These are phyloP conservation scores for Halenospora varia DNA, from an alignment of 495 filamentous ascomycete species.

Conservation along the genomic window DNA sequence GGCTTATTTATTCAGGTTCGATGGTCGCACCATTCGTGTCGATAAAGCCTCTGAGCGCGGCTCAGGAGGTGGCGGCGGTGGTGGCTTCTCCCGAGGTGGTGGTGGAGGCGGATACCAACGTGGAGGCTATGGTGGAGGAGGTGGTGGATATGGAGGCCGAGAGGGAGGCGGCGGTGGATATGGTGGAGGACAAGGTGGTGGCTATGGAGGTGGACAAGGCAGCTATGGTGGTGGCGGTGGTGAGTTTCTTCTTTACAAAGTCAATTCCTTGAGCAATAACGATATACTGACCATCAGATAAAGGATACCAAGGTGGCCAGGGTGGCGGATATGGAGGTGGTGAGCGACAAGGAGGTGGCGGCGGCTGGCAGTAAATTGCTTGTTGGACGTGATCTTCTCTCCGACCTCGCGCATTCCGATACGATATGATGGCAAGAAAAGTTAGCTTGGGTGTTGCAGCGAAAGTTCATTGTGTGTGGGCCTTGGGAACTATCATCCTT, in stretches of 20 bases:
- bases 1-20: slow-evolving; percentile 60
- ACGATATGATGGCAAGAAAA: slow-evolving; percentile 27
- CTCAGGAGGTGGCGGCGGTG: slow-evolving; percentile 49
- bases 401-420: slow-evolving; percentile 23
- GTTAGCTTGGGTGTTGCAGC: slow-evolving; percentile 26
- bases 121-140: slow-evolving; percentile 11
- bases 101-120: slow-evolving; percentile 14
- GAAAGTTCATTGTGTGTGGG: slow-evolving; percentile 29
- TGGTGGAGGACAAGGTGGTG: slow-evolving; percentile 23
- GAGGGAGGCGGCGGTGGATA: slow-evolving; percentile 24
- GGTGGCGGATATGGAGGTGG: slow-evolving; percentile 17
- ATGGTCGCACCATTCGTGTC: slow-evolving; percentile 92
- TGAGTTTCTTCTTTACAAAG: background rate
- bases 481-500: slow-evolving; percentile 19
- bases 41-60: slow-evolving; percentile 89
- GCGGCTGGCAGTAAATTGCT: slow-evolving; percentile 23
- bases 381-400: slow-evolving; percentile 16
- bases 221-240: slow-evolving; percentile 5
- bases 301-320: slow-evolving; percentile 10
- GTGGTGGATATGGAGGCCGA: slow-evolving; percentile 20
- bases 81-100: slow-evolving; percentile 37
- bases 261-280: background rate
- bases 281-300: slow-evolving; percentile 9
- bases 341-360: slow-evolving; percentile 24
- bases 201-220: slow-evolving; percentile 12